Percentiles rank a stretch among this genome's conserved stretches.
Evolutionary conservation across 441 rosid species (phyloP).

Genomic region (Iberis amara): DNA sequence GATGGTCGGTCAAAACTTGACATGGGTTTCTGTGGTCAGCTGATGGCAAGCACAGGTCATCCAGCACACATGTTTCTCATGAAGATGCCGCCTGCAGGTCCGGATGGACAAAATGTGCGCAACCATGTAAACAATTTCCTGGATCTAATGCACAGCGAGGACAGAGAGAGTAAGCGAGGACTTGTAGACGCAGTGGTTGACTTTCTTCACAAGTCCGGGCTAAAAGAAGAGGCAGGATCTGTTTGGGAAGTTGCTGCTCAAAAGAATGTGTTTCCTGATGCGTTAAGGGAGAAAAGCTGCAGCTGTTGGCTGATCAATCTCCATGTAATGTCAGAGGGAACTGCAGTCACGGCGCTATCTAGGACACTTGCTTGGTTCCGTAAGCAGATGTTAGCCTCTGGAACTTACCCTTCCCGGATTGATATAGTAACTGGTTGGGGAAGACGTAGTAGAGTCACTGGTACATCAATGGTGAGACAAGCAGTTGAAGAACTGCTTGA

Average conservation of each 20-base stretch:
- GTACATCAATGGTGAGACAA: constrained; percentile 70
- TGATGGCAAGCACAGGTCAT: constrained; percentile 74
- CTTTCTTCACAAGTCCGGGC: constrained; percentile 88
- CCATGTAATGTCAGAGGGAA: constrained; percentile 94
- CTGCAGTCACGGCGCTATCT: constrained; percentile 70
- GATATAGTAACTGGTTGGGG: constrained; percentile 98
- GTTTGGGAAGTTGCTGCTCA: constrained; percentile 87
- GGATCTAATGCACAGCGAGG: constrained; percentile 83
- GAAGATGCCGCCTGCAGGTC: constrained; percentile 71
- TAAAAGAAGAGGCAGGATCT: constrained; percentile 84
- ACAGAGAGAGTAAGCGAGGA: constrained; percentile 93
- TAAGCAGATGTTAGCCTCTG: constrained; percentile 55
- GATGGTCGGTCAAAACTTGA: constrained; percentile 63
- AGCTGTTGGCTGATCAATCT: constrained; percentile 88
- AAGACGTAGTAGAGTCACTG: constrained; percentile 78
- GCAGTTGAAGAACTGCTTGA: constrained; percentile 70
- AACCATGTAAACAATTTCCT: constrained; percentile 66
- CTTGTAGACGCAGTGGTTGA: constrained; percentile 79
- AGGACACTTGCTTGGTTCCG: constrained; percentile 89
- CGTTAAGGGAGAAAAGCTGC: constrained; percentile 65
- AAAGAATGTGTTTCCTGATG: constrained; percentile 79
- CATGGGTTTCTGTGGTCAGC: constrained; percentile 64
- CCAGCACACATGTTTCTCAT: constrained; percentile 74
- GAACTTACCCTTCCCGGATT: constrained; percentile 61
- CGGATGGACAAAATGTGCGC: constrained; percentile 80